Conservation (phyloP, 148 eudicot species). For the Fagopyrum tataricum region DNA sequence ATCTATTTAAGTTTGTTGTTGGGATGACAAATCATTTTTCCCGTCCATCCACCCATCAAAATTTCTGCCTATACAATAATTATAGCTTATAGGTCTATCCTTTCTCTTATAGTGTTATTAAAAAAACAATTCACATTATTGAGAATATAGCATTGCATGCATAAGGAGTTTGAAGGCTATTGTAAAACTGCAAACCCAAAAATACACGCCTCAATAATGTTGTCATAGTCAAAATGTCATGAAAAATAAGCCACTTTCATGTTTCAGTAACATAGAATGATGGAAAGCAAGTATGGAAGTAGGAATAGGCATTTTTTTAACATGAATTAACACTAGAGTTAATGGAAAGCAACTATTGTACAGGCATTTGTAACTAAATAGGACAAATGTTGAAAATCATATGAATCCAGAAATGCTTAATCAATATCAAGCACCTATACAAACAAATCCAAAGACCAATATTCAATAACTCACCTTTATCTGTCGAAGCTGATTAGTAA, state of each 20-base stretch:
- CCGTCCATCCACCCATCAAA: background rate
- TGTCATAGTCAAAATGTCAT: background rate
- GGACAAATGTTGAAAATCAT: background rate
- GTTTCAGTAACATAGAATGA: background rate
- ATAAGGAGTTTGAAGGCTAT: no score
- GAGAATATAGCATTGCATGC: background rate
- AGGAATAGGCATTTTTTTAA: background rate
- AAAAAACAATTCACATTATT: background rate
- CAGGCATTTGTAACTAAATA: background rate
- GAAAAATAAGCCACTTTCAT: background rate
- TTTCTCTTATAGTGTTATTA: background rate
- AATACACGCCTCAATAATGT: background rate
- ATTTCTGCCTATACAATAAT: background rate
- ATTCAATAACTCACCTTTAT: slow-evolving; percentile 48
- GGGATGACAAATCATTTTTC: background rate
- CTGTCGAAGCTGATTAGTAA: slow-evolving; percentile 60
- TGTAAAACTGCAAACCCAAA: no score
- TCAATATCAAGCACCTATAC: background rate
- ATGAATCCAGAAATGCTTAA: background rate
- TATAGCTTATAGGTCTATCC: background rate
- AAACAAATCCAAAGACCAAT: slow-evolving; percentile 18
- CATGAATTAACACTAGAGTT: background rate
- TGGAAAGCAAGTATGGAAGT: background rate
- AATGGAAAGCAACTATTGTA: no score
- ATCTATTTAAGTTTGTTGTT: background rate